A percentile compares a stretch with the other conserved stretches of the same genome.
phyloP scores from a whole-genome alignment of 176 grass and related monocot genomes.

The Bolboschoenus planiculmis region DNA sequence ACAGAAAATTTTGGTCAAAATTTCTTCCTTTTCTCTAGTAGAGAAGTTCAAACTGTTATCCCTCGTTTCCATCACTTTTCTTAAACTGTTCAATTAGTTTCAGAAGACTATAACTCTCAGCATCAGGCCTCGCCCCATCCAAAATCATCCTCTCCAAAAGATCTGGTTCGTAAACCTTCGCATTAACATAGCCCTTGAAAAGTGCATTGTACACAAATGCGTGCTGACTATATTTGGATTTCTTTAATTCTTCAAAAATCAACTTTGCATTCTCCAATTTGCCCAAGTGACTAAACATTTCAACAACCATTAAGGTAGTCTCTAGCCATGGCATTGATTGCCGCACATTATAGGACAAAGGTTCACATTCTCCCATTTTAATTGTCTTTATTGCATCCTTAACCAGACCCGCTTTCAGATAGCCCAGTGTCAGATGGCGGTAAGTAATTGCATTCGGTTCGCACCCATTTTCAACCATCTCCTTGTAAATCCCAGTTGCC shows the following conservation, averaged over 20 bases:
- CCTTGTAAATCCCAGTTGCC: constrained; percentile 70
- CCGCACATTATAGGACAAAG: constrained; percentile 46
- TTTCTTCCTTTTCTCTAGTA: background rate
- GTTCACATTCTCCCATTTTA: constrained; percentile 56
- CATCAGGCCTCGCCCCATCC: constrained; percentile 67
- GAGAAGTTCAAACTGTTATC: background rate
- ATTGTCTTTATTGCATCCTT: constrained; percentile 74
- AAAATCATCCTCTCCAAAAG: constrained; percentile 76
- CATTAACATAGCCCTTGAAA: constrained; percentile 74
- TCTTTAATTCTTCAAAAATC: constrained; percentile 69
- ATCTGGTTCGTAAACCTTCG: constrained; percentile 74
- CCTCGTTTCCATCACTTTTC: background rate
- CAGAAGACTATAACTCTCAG: constrained; percentile 71
- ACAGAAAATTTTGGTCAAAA: background rate
- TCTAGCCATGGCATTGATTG: constrained; percentile 89
- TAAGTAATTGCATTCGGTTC: constrained; percentile 89
- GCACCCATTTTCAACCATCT: constrained; percentile 66
- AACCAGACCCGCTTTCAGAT: constrained; percentile 69
- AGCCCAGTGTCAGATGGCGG: constrained; percentile 71
- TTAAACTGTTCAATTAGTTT: constrained; percentile 71
- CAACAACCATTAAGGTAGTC: constrained; percentile 72
- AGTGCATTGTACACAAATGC: constrained; percentile 84
- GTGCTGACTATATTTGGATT: constrained; percentile 72
- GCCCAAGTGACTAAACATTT: constrained; percentile 61
- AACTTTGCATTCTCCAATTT: constrained; percentile 60